Evolutionary conservation across 1,284 basidiomycete genomes (phyloP), one percentile per base, ranked within the genome.

Genomic region (Trametes pubescens): DNA sequence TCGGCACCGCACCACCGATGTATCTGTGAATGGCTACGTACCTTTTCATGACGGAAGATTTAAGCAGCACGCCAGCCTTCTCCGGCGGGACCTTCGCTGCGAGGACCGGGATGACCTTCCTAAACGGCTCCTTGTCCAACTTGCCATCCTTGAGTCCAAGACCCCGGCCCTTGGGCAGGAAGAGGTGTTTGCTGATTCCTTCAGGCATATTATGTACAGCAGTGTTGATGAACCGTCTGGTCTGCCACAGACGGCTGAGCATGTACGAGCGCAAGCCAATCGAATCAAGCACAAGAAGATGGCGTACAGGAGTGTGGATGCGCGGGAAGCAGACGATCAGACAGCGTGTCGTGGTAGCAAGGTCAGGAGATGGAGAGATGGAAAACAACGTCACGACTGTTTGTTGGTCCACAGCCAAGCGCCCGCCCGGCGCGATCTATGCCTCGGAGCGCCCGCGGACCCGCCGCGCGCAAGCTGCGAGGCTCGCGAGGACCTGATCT

Each of bases 91-190:
- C 81, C 29, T 86, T 82, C 6, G 84, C 87, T 9, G 89, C 91
- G 32, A 96, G 79, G 5, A 95, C 81, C 16, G 85, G 79, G 2
- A 95, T 69, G 0, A 81, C 80, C 75, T 87, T 88, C 16, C 75
- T 80, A 73, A 96, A 96, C 16, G 81, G 82, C 59, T 76, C 71
- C 62, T 84, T 86, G 79, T 95, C 87, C 22, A 96, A 77, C 26
- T 75, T 75, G 62, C 67, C 67, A 11, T 69, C 73, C 74, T 74
- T 83, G 78, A 74, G 73, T 72, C 71, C 78, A 77, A 72, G 84
- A 79, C 49, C 79, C 66, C 66, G 34, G 0, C 90, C 90, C 26
- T 87, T 86, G 14, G 86, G 84, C 7, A 79, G 74, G 70, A 91
- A 84, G n/a, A 90, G 60, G 51, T 67, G 65, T 37, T 59, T 56